Conservation (phyloP, 345 rosid genomes). For the Brassica juncea region DNA sequence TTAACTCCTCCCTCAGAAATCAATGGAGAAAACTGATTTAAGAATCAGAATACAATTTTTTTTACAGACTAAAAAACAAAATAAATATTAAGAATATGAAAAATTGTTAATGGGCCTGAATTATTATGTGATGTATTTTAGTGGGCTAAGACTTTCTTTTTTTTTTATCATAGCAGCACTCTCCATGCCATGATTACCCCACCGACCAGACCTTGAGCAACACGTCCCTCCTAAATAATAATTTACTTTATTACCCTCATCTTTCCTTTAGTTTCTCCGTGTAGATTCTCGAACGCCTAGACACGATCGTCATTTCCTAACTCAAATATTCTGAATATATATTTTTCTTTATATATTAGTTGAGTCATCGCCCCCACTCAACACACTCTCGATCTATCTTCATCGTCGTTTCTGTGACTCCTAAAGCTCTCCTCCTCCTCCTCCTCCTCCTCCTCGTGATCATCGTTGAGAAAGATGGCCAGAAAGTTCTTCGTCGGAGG, state of each 20-base stretch:
- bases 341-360: conserved; percentile 8
- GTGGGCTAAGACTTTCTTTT: conserved; percentile 4
- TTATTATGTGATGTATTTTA: not conserved
- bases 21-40: too few species aligned
- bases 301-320: conserved; percentile 5
- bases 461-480: conserved; percentile 50
- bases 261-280: not conserved
- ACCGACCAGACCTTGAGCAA: conserved; percentile 33
- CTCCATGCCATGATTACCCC: conserved; percentile 4
- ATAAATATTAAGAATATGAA: too few species aligned
- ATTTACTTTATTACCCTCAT: conserved; percentile 5
- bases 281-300: conserved; percentile 9
- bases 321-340: not conserved
- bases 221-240: not conserved
- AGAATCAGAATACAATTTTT: too few species aligned
- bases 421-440: not conserved
- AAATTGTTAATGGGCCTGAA: too few species aligned
- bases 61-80: too few species aligned
- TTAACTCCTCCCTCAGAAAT: too few species aligned
- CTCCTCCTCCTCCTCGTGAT: conserved; percentile 26
- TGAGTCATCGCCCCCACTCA: conserved; percentile 27
- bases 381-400: conserved; percentile 36
- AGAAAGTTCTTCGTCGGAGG: conserved; percentile 94
- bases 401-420: conserved; percentile 21
- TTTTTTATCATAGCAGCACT: not conserved